A percentile compares a stretch with the other conserved stretches of the same genome.
These are phyloP conservation scores for Passalora sequoiae DNA, from an alignment of 2,329 filamentous ascomycete species.

Conservation along the genomic window DNA sequence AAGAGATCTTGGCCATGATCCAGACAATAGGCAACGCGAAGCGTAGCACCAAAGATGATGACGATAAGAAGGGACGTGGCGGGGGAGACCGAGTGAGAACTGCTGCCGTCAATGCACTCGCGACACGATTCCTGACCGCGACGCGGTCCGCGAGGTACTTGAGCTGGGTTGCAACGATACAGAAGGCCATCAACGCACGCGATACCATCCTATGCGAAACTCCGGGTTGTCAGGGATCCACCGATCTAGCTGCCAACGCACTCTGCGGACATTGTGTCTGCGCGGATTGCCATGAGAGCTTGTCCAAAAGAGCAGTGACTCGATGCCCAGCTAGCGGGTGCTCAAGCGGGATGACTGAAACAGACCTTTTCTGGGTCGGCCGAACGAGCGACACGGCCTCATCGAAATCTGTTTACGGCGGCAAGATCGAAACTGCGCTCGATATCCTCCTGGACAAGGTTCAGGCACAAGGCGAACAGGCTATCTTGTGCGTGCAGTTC, in stretches of 20 bases:
- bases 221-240: too few relatives aligned
- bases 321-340: conserved; percentile 41
- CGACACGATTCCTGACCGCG: conserved; percentile 19
- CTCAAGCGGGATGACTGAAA: conserved; percentile 33
- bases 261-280: conserved; percentile 53
- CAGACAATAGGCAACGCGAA: background rate
- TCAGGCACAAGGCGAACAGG: conserved; percentile 42
- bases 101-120: conserved; percentile 16
- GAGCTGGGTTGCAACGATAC: conserved; percentile 15
- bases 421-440: conserved; percentile 47
- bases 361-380: conserved; percentile 39
- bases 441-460: conserved; percentile 42
- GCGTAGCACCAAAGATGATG: background rate
- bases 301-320: conserved; percentile 24
- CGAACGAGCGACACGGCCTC: conserved; percentile 37
- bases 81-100: background rate
- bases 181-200: conserved; percentile 5
- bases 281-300: conserved; percentile 33
- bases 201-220: too few relatives aligned
- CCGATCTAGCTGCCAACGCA: too few relatives aligned
- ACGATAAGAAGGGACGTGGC: conserved; percentile 1
- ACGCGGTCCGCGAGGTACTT: conserved; percentile 25
- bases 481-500: conserved; percentile 54
- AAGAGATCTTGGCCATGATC: conserved; percentile 1
- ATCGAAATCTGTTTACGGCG: conserved; percentile 42